Evolutionary conservation across 2,329 filamentous ascomycete genomes (phyloP).

Genomic region (Colletotrichum chrysophilum): DNA sequence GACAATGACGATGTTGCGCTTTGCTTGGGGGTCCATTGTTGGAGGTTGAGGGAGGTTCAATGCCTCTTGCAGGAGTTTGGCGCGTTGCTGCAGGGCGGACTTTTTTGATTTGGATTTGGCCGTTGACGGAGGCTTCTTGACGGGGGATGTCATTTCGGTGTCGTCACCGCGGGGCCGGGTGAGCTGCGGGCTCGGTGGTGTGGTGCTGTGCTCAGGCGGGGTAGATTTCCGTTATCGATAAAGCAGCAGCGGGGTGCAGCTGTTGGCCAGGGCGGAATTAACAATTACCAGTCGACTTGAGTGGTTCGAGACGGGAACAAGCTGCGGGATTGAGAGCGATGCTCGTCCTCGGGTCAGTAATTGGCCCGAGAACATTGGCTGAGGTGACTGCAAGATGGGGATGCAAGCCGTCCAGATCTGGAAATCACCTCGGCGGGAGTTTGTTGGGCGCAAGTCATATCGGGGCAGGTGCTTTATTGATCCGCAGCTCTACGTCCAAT

Average conservation of each 20-base stretch:
- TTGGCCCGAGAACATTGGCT: not conserved
- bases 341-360: not conserved
- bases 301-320: not conserved
- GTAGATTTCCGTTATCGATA: constrained; percentile 17
- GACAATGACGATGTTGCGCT: constrained; percentile 56
- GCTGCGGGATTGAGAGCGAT: not conserved
- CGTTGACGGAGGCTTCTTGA: not conserved
- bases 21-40: constrained; percentile 23
- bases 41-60: not conserved
- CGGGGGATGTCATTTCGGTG: constrained; percentile 7
- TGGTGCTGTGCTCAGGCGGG: not conserved
- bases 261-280: not conserved
- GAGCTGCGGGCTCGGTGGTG: not conserved
- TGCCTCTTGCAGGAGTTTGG: not conserved
- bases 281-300: not conserved
- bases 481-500: not conserved
- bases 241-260: not conserved
- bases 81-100: not conserved
- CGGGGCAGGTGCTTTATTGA: not conserved
- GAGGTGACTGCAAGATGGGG: not conserved
- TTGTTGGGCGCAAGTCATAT: not conserved
- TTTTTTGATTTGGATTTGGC: constrained; percentile 1
- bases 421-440: constrained; percentile 2
- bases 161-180: constrained; percentile 6
- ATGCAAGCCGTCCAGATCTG: not conserved